Conservation (phyloP, 2,329 filamentous ascomycete species). For the Colletotrichum sp. region DNA sequence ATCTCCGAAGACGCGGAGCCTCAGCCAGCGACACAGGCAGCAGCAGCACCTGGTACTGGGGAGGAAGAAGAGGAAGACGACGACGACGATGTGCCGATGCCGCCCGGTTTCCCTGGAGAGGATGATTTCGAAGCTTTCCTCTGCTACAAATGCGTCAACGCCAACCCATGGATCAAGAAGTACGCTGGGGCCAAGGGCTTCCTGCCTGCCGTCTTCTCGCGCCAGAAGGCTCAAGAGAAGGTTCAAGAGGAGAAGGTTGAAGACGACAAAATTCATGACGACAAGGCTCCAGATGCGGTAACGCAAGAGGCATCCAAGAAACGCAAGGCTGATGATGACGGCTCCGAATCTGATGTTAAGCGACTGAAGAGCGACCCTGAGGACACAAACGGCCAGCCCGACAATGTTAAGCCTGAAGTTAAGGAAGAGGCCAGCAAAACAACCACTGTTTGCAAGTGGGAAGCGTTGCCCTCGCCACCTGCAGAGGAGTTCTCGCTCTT, state of each 20-base stretch:
- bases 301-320: conserved; percentile 56
- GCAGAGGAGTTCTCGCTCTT: conserved; percentile 77
- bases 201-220: conserved; percentile 70
- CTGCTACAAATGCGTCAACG: conserved; percentile 91
- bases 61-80: conserved; percentile 39
- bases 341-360: conserved; percentile 48
- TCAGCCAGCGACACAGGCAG: conserved; percentile 26
- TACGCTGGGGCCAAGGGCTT: conserved; percentile 86
- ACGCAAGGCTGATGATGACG: conserved; percentile 67
- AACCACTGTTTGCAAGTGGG: conserved; percentile 60
- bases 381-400: conserved; percentile 12
- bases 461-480: conserved; percentile 61
- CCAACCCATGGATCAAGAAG: conserved; percentile 88
- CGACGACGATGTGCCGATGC: conserved; percentile 71
- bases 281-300: background rate
- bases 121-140: conserved; percentile 90
- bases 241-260: conserved; percentile 22
- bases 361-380: conserved; percentile 54
- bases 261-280: conserved; percentile 7
- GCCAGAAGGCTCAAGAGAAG: conserved; percentile 24
- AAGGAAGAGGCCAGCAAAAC: conserved; percentile 11
- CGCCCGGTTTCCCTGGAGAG: conserved; percentile 86
- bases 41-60: conserved; percentile 5
- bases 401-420: background rate
- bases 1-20: conserved; percentile 56